Evolutionary conservation across 2,329 filamentous ascomycete species (phyloP).

Genomic region (Aspergillus brasiliensis): DNA sequence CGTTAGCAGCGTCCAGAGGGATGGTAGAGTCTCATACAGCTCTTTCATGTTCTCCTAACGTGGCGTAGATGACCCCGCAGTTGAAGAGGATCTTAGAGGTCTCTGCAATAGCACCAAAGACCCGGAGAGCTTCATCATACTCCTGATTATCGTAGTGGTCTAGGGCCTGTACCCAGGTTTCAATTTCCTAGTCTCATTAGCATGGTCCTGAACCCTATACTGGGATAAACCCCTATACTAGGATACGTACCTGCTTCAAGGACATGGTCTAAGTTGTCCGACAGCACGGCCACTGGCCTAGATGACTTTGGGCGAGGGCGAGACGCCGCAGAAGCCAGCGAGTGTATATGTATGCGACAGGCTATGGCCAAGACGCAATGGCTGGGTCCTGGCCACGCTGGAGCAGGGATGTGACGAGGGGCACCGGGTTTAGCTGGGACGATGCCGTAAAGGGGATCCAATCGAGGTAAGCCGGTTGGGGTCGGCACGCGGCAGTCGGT

Average conservation of each 20-base stretch:
- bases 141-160: slow-evolving; percentile 95
- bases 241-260: slow-evolving; percentile 58
- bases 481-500: slow-evolving; percentile 8
- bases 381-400: slow-evolving; percentile 9
- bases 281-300: slow-evolving; percentile 1
- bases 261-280: slow-evolving; percentile 49
- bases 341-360: slow-evolving; percentile 8
- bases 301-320: not conserved
- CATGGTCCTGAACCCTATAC: not conserved
- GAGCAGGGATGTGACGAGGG: slow-evolving; percentile 9
- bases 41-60: slow-evolving; percentile 91
- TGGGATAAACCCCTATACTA: not conserved
- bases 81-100: slow-evolving; percentile 99
- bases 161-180: slow-evolving; percentile 94
- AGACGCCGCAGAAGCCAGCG: not conserved
- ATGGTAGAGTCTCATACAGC: slow-evolving; percentile 63
- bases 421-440: not conserved
- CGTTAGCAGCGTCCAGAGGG: slow-evolving; percentile 7
- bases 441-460: not conserved
- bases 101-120: slow-evolving; percentile 85
- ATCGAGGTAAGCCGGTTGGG: slow-evolving; percentile 2
- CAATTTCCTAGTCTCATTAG: slow-evolving; percentile 77
- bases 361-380: slow-evolving; percentile 13
- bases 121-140: slow-evolving; percentile 82
- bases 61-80: slow-evolving; percentile 96